These are phyloP conservation scores for Saccharomyces hybrid DNA, from an alignment of 1,139 yeast genomes.

Conservation along the genomic window DNA sequence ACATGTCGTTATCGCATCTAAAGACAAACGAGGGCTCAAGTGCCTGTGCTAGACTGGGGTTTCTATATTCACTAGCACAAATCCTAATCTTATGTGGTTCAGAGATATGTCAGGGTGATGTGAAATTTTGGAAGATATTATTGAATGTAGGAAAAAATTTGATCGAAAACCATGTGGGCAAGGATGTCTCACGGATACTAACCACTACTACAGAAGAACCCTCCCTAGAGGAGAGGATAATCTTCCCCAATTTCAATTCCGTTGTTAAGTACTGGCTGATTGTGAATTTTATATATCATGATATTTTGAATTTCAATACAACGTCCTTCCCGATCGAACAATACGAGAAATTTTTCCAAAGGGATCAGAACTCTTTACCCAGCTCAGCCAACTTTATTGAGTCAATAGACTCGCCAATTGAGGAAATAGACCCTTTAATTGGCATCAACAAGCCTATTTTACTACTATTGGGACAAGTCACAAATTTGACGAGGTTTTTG, in stretches of 20 bases:
- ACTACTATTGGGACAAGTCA: constrained; percentile 60
- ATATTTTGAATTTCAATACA: constrained; percentile 54
- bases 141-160: constrained; percentile 56
- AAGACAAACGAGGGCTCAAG: constrained; percentile 6
- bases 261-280: constrained; percentile 53
- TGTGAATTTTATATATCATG: constrained; percentile 79
- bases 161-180: constrained; percentile 51
- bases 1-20: constrained; percentile 13
- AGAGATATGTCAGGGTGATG: constrained; percentile 72
- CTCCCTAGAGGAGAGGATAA: constrained; percentile 32
- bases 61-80: constrained; percentile 42
- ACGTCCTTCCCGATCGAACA: constrained; percentile 50
- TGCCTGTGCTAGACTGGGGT: constrained; percentile 2
- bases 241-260: constrained; percentile 34
- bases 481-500: constrained; percentile 42
- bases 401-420: constrained; percentile 24
- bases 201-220: constrained; percentile 24
- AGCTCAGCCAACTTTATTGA: constrained; percentile 9
- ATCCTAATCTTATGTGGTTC: constrained; percentile 62
- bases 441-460: constrained; percentile 67
- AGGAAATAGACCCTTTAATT: constrained; percentile 53
- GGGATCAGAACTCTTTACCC: constrained; percentile 25
- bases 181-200: constrained; percentile 33
- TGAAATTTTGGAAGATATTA: constrained; percentile 57
- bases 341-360: constrained; percentile 47